Evolutionary conservation across 768 basidiomycete species (phyloP).

Genomic region (Pholiota molesta): DNA sequence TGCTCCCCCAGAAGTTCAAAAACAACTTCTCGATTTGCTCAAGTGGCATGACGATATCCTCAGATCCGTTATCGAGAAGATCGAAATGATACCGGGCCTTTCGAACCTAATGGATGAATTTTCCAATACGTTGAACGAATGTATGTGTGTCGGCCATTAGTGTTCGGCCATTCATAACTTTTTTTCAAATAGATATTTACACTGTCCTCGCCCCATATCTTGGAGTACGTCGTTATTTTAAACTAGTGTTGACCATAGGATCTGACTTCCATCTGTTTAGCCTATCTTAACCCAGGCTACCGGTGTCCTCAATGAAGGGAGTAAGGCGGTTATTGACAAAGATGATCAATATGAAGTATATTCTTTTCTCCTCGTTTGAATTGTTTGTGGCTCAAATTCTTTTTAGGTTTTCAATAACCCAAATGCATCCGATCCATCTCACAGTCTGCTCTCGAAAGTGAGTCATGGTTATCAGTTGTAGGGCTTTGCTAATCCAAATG

Average conservation of each 20-base stretch:
- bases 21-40: constrained; percentile 55
- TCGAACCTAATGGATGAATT: constrained; percentile 58
- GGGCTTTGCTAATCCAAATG: not conserved
- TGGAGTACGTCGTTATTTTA: constrained; percentile 37
- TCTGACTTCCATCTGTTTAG: constrained; percentile 32
- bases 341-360: constrained; percentile 67
- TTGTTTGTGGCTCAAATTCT: not conserved
- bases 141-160: constrained; percentile 34
- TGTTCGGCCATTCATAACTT: not conserved
- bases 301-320: constrained; percentile 58
- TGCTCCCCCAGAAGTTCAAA: constrained; percentile 65
- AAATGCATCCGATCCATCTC: constrained; percentile 71
- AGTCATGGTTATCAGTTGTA: not conserved
- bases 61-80: constrained; percentile 52
- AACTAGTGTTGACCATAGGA: not conserved
- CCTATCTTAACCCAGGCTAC: constrained; percentile 65
- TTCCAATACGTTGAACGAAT: constrained; percentile 67
- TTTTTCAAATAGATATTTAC: constrained; percentile 51
- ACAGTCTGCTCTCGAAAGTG: constrained; percentile 73
- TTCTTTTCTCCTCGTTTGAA: not conserved
- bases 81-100: constrained; percentile 70
- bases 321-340: constrained; percentile 69
- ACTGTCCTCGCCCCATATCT: constrained; percentile 69
- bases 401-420: constrained; percentile 67
- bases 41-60: constrained; percentile 68